Conservation (phyloP, 371 early-diverging fungal species). For the Mortierella sp. region DNA sequence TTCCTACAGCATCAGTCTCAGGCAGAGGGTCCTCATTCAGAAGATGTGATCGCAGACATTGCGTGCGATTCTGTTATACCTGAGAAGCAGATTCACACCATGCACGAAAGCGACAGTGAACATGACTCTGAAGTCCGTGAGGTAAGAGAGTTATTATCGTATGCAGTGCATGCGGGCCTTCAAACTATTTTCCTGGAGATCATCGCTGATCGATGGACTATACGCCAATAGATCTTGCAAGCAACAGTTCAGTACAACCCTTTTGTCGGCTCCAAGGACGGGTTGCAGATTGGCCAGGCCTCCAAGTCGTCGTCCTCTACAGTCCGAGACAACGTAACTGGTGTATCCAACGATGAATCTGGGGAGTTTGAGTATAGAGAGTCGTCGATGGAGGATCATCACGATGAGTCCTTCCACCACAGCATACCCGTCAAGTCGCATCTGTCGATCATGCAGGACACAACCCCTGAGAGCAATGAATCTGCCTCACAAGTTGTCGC, state of each 20-base stretch:
- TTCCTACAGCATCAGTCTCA: too few species aligned
- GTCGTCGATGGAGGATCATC: neutral
- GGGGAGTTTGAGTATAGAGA: neutral
- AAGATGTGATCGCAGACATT: too few species aligned
- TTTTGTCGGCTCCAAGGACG: neutral
- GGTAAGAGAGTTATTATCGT: conserved; percentile 7
- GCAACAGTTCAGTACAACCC: conserved; percentile 7
- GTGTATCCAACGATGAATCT: neutral
- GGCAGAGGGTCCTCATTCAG: too few species aligned
- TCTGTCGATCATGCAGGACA: neutral
- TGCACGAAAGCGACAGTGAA: conserved; percentile 31
- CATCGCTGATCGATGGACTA: neutral
- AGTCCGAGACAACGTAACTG: neutral
- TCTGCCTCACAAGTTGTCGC: neutral
- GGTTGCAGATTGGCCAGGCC: neutral
- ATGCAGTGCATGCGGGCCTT: neutral
- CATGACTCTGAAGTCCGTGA: conserved; percentile 42
- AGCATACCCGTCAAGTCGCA: neutral
- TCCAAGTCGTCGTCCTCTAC: neutral
- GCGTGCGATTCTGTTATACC: neutral
- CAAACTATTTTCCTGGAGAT: too few species aligned
- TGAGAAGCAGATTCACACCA: neutral
- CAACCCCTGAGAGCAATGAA: conserved; percentile 7
- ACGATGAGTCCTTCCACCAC: neutral
- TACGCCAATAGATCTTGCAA: conserved; percentile 14